These are phyloP conservation scores for Alternaria dauci DNA, from an alignment of 2,329 filamentous ascomycete species.

Conservation along the genomic window DNA sequence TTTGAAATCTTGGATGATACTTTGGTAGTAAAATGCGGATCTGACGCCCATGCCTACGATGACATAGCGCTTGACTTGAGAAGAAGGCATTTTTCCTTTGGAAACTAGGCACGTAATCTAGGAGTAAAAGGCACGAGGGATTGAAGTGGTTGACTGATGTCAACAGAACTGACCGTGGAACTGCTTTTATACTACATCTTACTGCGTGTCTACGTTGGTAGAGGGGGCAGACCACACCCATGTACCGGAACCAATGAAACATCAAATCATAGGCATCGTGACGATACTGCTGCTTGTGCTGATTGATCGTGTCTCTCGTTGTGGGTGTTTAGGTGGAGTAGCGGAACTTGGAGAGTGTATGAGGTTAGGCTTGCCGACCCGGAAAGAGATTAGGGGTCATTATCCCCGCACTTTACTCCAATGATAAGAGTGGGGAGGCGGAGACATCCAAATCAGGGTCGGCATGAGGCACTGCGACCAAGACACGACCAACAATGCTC, in stretches of 20 bases:
- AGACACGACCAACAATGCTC: constrained; percentile 1
- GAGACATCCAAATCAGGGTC: constrained; percentile 5
- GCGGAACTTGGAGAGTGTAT: background rate
- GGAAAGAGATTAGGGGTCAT: constrained; percentile 1
- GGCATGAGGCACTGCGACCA: background rate
- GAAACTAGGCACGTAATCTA: background rate
- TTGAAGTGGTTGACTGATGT: background rate
- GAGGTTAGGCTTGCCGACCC: constrained; percentile 1
- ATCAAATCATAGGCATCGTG: constrained; percentile 1
- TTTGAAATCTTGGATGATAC: constrained; percentile 63
- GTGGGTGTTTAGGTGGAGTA: background rate
- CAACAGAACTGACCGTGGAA: background rate
- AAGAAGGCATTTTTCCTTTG: background rate
- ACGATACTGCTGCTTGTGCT: background rate
- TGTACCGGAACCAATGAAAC: background rate
- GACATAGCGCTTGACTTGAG: constrained; percentile 54
- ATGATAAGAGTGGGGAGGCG: constrained; percentile 1
- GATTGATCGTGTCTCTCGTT: background rate
- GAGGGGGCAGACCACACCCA: background rate
- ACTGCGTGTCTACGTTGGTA: background rate
- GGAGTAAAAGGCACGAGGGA: background rate
- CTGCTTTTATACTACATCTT: constrained; percentile 1
- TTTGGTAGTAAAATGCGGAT: constrained; percentile 68
- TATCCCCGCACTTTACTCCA: constrained; percentile 3
- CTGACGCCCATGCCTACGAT: constrained; percentile 67